Evolutionary conservation across 257 asterid genomes (phyloP).

Genomic region (Salvia splendens): DNA sequence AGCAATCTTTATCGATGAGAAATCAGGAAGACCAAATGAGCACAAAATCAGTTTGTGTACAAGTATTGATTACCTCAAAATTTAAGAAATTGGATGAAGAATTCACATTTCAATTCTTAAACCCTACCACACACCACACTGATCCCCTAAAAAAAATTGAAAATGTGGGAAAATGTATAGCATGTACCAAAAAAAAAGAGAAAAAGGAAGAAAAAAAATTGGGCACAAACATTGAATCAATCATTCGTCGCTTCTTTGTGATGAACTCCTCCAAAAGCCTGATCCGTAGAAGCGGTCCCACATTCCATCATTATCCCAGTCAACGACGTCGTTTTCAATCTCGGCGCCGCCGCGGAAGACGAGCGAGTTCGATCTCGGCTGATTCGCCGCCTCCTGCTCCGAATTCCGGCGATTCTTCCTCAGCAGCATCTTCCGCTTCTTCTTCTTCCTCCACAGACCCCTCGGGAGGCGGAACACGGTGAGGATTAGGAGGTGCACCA

Average conservation of each 20-base stretch:
- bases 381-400: slow-evolving; percentile 26
- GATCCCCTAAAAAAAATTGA: no score
- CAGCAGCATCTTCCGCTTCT: slow-evolving; percentile 42
- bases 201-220: not conserved
- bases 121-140: not conserved
- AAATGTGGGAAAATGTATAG: not conserved
- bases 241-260: slow-evolving; percentile 33
- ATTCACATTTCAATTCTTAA: not conserved
- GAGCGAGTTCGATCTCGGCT: slow-evolving; percentile 9
- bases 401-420: slow-evolving; percentile 35
- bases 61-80: not conserved
- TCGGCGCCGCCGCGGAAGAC: slow-evolving; percentile 29
- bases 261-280: slow-evolving; percentile 58
- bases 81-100: not conserved
- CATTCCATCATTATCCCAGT: slow-evolving; percentile 47
- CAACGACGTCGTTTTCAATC: slow-evolving; percentile 41
- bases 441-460: slow-evolving; percentile 50
- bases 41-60: not conserved
- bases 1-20: no score
- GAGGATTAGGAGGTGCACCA: slow-evolving; percentile 45
- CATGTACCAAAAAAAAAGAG: not conserved
- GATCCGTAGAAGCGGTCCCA: slow-evolving; percentile 49
- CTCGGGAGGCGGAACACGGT: slow-evolving; percentile 52
- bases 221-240: not conserved
- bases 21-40: not conserved